A percentile compares a stretch with the other conserved stretches of the same genome.
These are phyloP conservation scores for Mollisia scopiformis DNA, from an alignment of 2,329 filamentous ascomycete species.

Conservation along the genomic window DNA sequence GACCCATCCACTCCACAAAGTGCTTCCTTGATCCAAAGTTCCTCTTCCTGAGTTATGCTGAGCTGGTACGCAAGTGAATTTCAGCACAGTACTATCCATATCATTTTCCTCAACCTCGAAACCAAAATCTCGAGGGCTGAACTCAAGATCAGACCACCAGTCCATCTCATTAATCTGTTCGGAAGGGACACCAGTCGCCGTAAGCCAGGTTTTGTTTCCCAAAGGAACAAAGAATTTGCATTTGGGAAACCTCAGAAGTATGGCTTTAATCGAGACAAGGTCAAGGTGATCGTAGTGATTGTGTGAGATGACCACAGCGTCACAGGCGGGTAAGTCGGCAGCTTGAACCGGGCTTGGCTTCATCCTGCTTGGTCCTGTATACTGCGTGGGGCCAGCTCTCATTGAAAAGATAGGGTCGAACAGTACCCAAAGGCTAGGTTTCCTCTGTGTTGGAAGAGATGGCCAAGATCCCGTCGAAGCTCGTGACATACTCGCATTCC, in stretches of 20 bases:
- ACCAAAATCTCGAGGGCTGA: slow-evolving; percentile 53
- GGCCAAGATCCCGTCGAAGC: neutral
- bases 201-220: slow-evolving; percentile 82
- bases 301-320: slow-evolving; percentile 77
- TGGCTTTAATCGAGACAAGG: slow-evolving; percentile 69
- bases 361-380: slow-evolving; percentile 68
- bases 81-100: slow-evolving; percentile 47
- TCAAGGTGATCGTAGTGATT: slow-evolving; percentile 93
- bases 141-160: slow-evolving; percentile 85
- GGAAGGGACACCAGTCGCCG: slow-evolving; percentile 65
- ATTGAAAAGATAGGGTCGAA: slow-evolving; percentile 30
- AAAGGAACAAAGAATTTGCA: slow-evolving; percentile 88
- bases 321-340: slow-evolving; percentile 68
- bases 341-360: slow-evolving; percentile 77
- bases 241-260: slow-evolving; percentile 72
- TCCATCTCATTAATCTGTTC: slow-evolving; percentile 76
- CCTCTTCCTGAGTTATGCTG: slow-evolving; percentile 78
- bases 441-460: neutral
- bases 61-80: slow-evolving; percentile 70
- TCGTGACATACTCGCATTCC: neutral
- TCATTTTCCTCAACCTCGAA: slow-evolving; percentile 57
- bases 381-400: slow-evolving; percentile 29
- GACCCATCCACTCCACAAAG: slow-evolving; percentile 87
- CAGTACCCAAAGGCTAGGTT: slow-evolving; percentile 23
- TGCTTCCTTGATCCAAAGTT: slow-evolving; percentile 67